Evolutionary conservation across 345 rosid species (phyloP).

Genomic region (Syzygium aqueum): DNA sequence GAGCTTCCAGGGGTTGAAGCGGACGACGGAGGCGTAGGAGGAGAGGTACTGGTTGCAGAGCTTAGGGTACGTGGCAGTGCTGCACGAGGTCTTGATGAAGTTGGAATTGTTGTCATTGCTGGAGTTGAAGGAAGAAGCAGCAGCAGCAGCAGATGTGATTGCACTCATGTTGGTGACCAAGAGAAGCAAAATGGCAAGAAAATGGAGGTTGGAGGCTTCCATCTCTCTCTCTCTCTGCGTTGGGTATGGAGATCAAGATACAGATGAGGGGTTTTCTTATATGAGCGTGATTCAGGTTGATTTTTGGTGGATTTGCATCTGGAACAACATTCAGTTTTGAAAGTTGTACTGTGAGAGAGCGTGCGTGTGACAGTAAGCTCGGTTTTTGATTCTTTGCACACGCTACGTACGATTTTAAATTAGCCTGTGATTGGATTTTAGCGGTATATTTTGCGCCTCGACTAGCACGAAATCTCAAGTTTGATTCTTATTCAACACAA

Average conservation of each 20-base stretch:
- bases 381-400: background rate
- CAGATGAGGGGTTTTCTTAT: background rate
- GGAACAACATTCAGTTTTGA: background rate
- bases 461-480: background rate
- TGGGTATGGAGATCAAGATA: background rate
- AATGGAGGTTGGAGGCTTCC: background rate
- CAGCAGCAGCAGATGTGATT: conserved; percentile 4
- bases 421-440: background rate
- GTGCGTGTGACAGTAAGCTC: background rate
- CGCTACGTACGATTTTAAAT: background rate
- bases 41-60: conserved; percentile 52
- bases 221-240: background rate
- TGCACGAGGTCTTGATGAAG: conserved; percentile 45
- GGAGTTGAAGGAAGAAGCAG: conserved; percentile 21
- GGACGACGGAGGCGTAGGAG: conserved; percentile 30
- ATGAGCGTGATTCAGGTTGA: background rate
- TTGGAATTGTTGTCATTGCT: background rate
- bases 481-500: background rate
- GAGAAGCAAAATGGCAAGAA: background rate
- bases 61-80: conserved; percentile 37
- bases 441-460: background rate
- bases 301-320: background rate
- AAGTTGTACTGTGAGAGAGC: background rate
- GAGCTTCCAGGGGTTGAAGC: conserved; percentile 44
- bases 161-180: background rate